Evolutionary conservation across 352 stramenopile genomes (phyloP).

Genomic region (Phytophthora melonis): DNA sequence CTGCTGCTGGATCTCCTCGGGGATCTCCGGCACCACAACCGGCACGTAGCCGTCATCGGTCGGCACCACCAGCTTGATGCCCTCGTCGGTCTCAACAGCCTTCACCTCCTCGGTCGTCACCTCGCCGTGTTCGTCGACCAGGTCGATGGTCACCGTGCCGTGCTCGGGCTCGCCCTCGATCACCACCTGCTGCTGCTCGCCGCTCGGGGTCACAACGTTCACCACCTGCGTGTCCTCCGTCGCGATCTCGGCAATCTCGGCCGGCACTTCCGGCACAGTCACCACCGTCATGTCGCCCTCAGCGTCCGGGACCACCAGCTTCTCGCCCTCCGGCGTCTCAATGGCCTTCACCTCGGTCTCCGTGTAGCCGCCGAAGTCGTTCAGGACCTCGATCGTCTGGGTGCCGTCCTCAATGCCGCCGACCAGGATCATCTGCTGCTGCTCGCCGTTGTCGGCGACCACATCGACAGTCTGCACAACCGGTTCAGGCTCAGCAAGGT

Average conservation of each 20-base stretch:
- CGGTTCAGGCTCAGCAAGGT: too few species aligned
- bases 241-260: slow-evolving; percentile 21
- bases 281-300: slow-evolving; percentile 1
- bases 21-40: not conserved
- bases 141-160: slow-evolving; percentile 14
- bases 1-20: not conserved
- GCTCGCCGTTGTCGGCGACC: slow-evolving; percentile 6
- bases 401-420: slow-evolving; percentile 12
- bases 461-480: not conserved
- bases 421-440: slow-evolving; percentile 13
- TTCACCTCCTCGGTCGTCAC: not conserved
- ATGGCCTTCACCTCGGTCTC: not conserved
- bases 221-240: slow-evolving; percentile 16
- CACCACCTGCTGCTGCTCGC: slow-evolving; percentile 16
- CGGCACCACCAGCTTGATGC: too few species aligned
- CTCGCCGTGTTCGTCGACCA: slow-evolving; percentile 16
- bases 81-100: too few species aligned
- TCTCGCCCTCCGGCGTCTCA: slow-evolving; percentile 9
- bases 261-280: slow-evolving; percentile 5
- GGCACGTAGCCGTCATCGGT: not conserved
- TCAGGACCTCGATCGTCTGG: slow-evolving; percentile 14
- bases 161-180: slow-evolving; percentile 20
- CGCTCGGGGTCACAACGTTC: slow-evolving; percentile 12
- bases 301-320: not conserved
- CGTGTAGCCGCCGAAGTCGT: slow-evolving; percentile 7